phyloP scores from a whole-genome alignment of 2,329 filamentous ascomycete genomes.

The Furcasterigmium furcatum region DNA sequence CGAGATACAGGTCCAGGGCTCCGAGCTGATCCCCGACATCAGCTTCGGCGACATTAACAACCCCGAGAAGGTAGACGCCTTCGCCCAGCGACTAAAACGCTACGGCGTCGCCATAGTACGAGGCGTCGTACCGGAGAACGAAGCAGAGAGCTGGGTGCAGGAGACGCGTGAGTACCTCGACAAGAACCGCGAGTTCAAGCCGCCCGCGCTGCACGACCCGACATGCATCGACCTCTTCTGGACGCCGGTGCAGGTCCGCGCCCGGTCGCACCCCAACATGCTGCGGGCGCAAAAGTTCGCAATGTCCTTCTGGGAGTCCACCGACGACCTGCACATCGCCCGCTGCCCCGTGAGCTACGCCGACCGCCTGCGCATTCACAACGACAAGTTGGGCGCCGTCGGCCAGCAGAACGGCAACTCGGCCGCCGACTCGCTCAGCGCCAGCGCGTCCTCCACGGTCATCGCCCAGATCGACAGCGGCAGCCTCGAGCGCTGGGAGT shows the following conservation, averaged over 20 bases:
- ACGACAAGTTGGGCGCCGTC: slow-evolving; percentile 13
- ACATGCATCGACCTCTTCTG: slow-evolving; percentile 70
- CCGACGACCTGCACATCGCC: slow-evolving; percentile 40
- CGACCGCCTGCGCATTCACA: slow-evolving; percentile 55
- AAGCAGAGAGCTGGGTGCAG: slow-evolving; percentile 41
- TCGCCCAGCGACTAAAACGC: slow-evolving; percentile 20
- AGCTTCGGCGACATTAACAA: slow-evolving; percentile 33
- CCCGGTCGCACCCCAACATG: slow-evolving; percentile 33
- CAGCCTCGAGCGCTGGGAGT: slow-evolving; percentile 64
- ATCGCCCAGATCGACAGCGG: slow-evolving; percentile 63
- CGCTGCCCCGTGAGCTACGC: slow-evolving; percentile 55
- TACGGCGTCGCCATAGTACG: slow-evolving; percentile 27
- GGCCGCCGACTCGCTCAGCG: slow-evolving; percentile 38
- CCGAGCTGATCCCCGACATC: slow-evolving; percentile 37
- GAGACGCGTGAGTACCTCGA: slow-evolving; percentile 50
- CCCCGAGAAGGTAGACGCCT: slow-evolving; percentile 16
- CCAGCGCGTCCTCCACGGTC: slow-evolving; percentile 41
- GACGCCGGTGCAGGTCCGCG: slow-evolving; percentile 35
- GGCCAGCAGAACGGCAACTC: slow-evolving; percentile 21
- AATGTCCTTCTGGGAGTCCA: slow-evolving; percentile 48
- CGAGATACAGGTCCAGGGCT: slow-evolving; percentile 25
- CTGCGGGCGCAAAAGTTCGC: slow-evolving; percentile 43
- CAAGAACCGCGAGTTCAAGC: slow-evolving; percentile 37
- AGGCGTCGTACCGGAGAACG: slow-evolving; percentile 23
- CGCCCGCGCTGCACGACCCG: slow-evolving; percentile 58